phyloP scores from a whole-genome alignment of 1,284 basidiomycete genomes.

The Anthracocystis panici-leucophaei region DNA sequence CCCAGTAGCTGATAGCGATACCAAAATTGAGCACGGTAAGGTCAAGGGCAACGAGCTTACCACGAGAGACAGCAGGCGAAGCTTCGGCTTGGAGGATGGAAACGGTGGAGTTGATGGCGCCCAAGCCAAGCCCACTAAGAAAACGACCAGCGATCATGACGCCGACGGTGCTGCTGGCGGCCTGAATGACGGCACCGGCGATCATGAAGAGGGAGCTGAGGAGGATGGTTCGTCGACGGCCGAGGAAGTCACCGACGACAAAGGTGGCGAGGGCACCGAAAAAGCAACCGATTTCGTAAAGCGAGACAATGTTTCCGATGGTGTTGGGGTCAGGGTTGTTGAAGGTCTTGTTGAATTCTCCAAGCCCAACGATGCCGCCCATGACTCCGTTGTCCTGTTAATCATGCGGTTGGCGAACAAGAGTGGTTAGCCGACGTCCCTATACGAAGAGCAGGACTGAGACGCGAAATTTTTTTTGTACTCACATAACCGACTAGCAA shows the following conservation, averaged over 20 bases:
- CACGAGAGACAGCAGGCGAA: conserved; percentile 75
- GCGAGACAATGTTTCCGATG: conserved; percentile 53
- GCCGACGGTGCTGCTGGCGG: conserved; percentile 74
- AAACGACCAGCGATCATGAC: conserved; percentile 77
- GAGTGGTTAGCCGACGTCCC: neutral
- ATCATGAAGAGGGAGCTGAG: conserved; percentile 73
- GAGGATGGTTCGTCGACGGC: conserved; percentile 49
- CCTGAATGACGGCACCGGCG: conserved; percentile 76
- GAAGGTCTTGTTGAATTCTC: conserved; percentile 46
- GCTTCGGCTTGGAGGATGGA: conserved; percentile 78
- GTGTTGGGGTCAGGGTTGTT: conserved; percentile 46
- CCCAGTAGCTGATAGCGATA: conserved; percentile 74
- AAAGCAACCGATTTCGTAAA: conserved; percentile 54
- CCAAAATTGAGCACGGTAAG: conserved; percentile 78
- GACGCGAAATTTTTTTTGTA: neutral
- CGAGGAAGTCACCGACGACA: conserved; percentile 42
- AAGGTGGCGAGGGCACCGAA: conserved; percentile 46
- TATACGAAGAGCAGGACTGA: neutral
- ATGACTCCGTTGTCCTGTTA: conserved; percentile 38
- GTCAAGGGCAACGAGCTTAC: conserved; percentile 78
- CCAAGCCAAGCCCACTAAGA: conserved; percentile 78
- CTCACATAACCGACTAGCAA: conserved; percentile 32
- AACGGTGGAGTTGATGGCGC: conserved; percentile 76
- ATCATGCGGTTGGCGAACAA: neutral
- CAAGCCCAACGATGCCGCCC: conserved; percentile 28